A percentile compares a stretch with the other conserved stretches of the same genome.
Conservation (phyloP, 805 yeast genomes). For the Huiozyma naganishii region DNA sequence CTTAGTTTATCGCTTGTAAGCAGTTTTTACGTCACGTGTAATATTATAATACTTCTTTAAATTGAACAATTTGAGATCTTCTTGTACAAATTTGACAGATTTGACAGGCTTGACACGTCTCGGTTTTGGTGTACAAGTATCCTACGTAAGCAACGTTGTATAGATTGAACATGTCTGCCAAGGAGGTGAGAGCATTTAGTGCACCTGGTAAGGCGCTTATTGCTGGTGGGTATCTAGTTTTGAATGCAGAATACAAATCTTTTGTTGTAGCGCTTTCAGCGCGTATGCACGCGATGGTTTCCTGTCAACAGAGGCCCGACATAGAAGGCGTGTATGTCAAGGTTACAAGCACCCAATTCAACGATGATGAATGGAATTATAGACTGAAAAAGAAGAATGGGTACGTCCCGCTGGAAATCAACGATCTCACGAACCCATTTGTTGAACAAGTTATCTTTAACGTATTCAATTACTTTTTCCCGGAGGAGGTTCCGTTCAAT, state of each 20-base stretch:
- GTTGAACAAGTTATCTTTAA: slow-evolving; percentile 50
- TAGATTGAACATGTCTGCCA: no score
- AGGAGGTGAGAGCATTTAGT: slow-evolving; percentile 43
- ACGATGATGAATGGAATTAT: slow-evolving; percentile 60
- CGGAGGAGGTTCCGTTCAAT: slow-evolving; percentile 18
- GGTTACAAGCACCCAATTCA: slow-evolving; percentile 70
- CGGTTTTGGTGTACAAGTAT: no score
- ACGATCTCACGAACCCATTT: slow-evolving; percentile 54
- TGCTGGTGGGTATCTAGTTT: slow-evolving; percentile 90
- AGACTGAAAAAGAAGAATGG: slow-evolving; percentile 14
- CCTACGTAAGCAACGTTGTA: no score
- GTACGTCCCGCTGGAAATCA: slow-evolving; percentile 20
- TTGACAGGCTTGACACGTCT: no score
- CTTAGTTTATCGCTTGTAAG: no score
- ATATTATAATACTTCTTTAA: no score
- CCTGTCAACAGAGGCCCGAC: slow-evolving; percentile 3
- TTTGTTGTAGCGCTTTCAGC: slow-evolving; percentile 82
- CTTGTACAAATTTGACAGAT: no score
- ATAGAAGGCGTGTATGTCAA: slow-evolving; percentile 26
- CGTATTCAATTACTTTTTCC: slow-evolving; percentile 42
- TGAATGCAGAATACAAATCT: slow-evolving; percentile 64
- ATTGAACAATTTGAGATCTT: no score
- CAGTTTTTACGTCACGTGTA: no score
- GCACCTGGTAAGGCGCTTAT: slow-evolving; percentile 94
- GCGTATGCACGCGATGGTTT: slow-evolving; percentile 71